phyloP scores from a whole-genome alignment of 148 eudicot species.

The Fagopyrum tataricum region DNA sequence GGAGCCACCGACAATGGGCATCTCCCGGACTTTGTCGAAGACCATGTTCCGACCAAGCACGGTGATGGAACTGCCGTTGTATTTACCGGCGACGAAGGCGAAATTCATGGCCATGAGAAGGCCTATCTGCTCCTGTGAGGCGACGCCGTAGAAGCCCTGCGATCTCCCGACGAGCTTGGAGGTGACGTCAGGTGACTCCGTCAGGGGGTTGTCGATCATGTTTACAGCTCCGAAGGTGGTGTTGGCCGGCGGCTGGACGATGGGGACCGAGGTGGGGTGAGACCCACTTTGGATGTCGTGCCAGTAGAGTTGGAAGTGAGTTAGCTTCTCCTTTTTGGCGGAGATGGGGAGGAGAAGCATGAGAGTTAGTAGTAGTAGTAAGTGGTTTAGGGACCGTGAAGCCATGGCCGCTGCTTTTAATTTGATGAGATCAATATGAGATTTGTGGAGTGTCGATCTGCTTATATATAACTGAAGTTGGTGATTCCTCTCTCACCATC shows the following conservation, averaged over 20 bases:
- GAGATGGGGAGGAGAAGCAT: background rate
- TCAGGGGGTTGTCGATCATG: conserved; percentile 33
- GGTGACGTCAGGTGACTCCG: conserved; percentile 16
- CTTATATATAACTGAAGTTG: no score
- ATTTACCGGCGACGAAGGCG: conserved; percentile 27
- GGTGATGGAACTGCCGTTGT: conserved; percentile 30
- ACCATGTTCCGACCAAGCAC: conserved; percentile 31
- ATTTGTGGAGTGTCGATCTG: background rate
- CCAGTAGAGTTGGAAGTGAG: conserved; percentile 47
- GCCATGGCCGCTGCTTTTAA: background rate
- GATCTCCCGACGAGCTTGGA: conserved; percentile 31
- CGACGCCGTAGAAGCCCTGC: conserved; percentile 32
- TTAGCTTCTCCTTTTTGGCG: conserved; percentile 32
- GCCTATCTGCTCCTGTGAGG: conserved; percentile 25
- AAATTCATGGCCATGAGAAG: conserved; percentile 31
- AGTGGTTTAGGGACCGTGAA: background rate
- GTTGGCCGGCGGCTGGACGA: conserved; percentile 22
- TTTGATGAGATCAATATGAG: background rate
- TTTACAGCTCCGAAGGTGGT: conserved; percentile 30
- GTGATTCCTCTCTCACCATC: no score
- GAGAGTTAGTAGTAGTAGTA: background rate
- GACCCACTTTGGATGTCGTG: conserved; percentile 50
- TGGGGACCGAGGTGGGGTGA: conserved; percentile 28
- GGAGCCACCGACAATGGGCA: conserved; percentile 30
- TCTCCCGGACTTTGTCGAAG: conserved; percentile 21